A percentile compares a stretch with the other conserved stretches of the same genome.
These are phyloP conservation scores for Aspergillus campestris DNA, from an alignment of 495 filamentous ascomycete genomes.

Conservation along the genomic window DNA sequence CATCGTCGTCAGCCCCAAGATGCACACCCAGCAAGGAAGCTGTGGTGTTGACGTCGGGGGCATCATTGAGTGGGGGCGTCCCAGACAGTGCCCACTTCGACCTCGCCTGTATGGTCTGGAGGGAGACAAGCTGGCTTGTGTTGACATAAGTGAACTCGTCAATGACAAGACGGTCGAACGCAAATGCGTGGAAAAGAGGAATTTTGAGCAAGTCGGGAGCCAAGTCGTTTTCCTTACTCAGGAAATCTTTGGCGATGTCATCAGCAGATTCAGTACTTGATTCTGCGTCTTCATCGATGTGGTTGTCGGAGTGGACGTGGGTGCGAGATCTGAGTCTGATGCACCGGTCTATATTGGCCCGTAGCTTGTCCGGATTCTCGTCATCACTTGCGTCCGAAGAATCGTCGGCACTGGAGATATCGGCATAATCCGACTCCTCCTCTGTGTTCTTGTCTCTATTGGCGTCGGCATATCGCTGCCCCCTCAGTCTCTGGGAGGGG, in stretches of 20 bases:
- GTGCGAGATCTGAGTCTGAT: not conserved
- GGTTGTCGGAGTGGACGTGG: not conserved
- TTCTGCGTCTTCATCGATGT: not conserved
- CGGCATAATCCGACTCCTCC: conserved; percentile 6
- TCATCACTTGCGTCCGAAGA: conserved; percentile 4
- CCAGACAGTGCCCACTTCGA: conserved; percentile 62
- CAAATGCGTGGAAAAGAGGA: conserved; percentile 49
- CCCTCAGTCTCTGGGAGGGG: conserved; percentile 26
- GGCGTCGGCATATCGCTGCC: conserved; percentile 11
- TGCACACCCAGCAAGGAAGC: conserved; percentile 47
- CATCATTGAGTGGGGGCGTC: conserved; percentile 50
- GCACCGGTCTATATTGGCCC: not conserved
- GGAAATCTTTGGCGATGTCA: no score
- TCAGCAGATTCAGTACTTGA: no score
- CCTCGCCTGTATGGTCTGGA: conserved; percentile 33
- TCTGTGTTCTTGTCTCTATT: not conserved
- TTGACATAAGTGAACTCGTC: conserved; percentile 61
- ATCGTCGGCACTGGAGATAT: conserved; percentile 10
- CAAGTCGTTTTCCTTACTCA: not conserved
- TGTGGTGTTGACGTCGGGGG: conserved; percentile 52
- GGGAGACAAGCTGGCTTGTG: conserved; percentile 17
- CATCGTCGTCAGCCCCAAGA: conserved; percentile 45
- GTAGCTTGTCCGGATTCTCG: conserved; percentile 3
- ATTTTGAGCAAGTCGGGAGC: conserved; percentile 14
- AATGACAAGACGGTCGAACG: conserved; percentile 54